Evolutionary conservation across 2,329 filamentous ascomycete species (phyloP).

Genomic region (Paracoccidioides brasiliensis): DNA sequence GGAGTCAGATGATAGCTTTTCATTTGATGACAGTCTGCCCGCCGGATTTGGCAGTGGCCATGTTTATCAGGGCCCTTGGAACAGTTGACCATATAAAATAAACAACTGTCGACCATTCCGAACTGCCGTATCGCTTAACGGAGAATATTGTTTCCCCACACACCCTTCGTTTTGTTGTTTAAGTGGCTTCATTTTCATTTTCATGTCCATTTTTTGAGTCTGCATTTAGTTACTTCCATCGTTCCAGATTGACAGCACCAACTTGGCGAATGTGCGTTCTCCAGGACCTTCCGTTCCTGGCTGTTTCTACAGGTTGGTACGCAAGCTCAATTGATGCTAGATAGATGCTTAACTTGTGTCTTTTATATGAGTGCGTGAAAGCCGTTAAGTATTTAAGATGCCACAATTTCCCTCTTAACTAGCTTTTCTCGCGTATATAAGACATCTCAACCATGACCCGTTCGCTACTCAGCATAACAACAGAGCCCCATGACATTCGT

Average conservation of each 20-base stretch:
- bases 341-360: not conserved
- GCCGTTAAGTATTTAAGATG: not conserved
- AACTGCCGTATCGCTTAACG: not conserved
- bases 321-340: too few species aligned
- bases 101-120: not conserved
- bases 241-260: not conserved
- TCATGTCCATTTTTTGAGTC: not conserved
- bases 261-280: not conserved
- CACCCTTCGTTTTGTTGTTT: not conserved
- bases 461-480: too few species aligned
- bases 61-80: conserved; percentile 9
- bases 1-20: conserved; percentile 10
- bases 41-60: conserved; percentile 6
- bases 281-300: not conserved
- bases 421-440: not conserved
- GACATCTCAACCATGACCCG: not conserved
- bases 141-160: not conserved
- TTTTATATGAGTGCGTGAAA: not conserved
- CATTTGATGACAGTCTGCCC: conserved; percentile 8
- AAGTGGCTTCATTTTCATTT: not conserved
- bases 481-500: too few species aligned
- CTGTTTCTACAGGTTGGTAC: not conserved
- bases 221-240: not conserved
- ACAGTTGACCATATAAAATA: conserved; percentile 6
- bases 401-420: not conserved